Conservation (phyloP, 306 rosid genomes). For the Herpetospermum pedunculosum region DNA sequence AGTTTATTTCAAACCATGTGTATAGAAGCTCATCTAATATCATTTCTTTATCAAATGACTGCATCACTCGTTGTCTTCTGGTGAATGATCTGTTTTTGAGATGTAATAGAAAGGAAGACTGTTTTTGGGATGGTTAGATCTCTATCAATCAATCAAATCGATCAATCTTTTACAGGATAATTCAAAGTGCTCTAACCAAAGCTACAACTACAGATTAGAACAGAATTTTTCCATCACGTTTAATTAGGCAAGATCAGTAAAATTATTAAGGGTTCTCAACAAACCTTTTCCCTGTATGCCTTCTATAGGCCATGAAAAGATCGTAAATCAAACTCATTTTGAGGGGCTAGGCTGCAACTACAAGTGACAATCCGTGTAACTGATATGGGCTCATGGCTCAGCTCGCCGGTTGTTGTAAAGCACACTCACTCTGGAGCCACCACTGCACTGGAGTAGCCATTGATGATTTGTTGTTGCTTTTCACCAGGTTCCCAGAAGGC, state of each 20-base stretch:
- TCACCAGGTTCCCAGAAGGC: conserved; percentile 46
- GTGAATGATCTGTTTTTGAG: background rate
- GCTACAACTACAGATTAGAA: background rate
- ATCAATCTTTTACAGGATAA: background rate
- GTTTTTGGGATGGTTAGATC: background rate
- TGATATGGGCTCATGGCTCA: background rate
- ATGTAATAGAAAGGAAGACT: background rate
- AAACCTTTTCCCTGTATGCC: background rate
- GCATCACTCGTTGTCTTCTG: background rate
- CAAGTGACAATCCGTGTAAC: background rate
- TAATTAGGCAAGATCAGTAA: background rate
- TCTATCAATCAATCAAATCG: background rate
- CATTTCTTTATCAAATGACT: background rate
- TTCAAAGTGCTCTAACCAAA: background rate
- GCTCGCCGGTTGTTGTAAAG: background rate
- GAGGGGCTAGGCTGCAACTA: background rate
- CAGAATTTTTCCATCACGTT: background rate
- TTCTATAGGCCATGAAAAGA: background rate
- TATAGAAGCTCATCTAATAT: background rate
- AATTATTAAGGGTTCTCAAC: background rate
- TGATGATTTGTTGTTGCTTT: conserved; percentile 22
- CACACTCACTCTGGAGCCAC: conserved; percentile 27
- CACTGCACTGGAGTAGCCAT: conserved; percentile 35
- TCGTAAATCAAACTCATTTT: background rate
- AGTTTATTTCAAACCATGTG: background rate